Conservation (phyloP, 1,284 basidiomycete species). For the Sanguinoderma infundibulare region DNA sequence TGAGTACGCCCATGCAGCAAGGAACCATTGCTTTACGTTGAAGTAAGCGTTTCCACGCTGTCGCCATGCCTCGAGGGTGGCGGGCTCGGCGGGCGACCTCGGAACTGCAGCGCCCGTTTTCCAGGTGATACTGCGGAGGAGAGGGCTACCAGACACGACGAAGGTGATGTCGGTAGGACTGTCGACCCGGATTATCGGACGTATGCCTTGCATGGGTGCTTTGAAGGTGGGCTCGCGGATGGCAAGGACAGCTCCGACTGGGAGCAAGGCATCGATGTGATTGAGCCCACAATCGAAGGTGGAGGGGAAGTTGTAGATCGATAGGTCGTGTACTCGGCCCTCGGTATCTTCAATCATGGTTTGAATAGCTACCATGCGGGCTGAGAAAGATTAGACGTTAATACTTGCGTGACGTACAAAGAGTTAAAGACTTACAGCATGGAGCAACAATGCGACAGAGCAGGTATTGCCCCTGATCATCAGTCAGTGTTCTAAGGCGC, state of each 20-base stretch:
- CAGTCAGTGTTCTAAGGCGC: too few relatives aligned
- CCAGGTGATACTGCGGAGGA: conserved; percentile 19
- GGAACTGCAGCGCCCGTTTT: conserved; percentile 1
- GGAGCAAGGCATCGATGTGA: conserved; percentile 35
- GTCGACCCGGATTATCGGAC: conserved; percentile 36
- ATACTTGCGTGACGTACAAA: too few relatives aligned
- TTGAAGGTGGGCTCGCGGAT: conserved; percentile 41
- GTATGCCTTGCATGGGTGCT: conserved; percentile 17
- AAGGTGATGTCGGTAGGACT: conserved; percentile 36
- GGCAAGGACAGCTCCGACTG: conserved; percentile 35
- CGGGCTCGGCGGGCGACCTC: not conserved
- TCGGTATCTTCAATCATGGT: conserved; percentile 35
- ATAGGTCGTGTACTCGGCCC: conserved; percentile 28
- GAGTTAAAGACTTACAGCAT: conserved; percentile 12
- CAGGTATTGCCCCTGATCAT: conserved; percentile 23
- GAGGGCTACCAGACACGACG: conserved; percentile 12
- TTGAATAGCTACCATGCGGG: conserved; percentile 20
- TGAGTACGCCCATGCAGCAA: conserved; percentile 31
- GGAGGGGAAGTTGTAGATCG: conserved; percentile 36
- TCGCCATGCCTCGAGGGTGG: conserved; percentile 23
- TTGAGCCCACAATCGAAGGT: conserved; percentile 21
- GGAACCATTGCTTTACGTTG: conserved; percentile 27
- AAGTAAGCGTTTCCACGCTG: conserved; percentile 22
- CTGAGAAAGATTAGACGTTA: too few relatives aligned
- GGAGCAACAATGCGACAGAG: conserved; percentile 25